Conservation (phyloP, 2,329 filamentous ascomycete species). For the Malbranchea cinnamomea region DNA sequence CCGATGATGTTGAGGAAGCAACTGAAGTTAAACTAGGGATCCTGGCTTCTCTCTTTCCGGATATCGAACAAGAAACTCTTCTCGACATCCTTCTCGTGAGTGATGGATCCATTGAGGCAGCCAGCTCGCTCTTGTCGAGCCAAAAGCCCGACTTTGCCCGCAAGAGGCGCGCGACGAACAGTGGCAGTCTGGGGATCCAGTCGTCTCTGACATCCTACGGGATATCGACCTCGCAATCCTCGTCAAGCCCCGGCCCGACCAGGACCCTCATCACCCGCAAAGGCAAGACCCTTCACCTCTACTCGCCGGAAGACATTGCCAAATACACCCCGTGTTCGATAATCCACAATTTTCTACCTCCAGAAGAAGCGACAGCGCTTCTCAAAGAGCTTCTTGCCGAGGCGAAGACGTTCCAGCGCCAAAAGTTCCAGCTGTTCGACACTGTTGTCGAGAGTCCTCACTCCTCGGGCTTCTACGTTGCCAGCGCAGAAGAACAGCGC, state of each 20-base stretch:
- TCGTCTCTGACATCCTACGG: constrained; percentile 41
- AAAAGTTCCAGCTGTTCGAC: constrained; percentile 76
- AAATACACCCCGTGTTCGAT: constrained; percentile 79
- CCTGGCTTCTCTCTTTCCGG: constrained; percentile 60
- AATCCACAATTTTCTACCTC: constrained; percentile 75
- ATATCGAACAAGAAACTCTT: constrained; percentile 47
- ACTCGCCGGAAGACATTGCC: constrained; percentile 65
- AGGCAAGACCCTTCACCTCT: constrained; percentile 72
- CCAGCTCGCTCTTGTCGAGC: constrained; percentile 40
- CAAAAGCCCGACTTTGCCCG: constrained; percentile 10
- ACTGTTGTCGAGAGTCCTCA: constrained; percentile 75
- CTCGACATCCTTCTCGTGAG: constrained; percentile 66
- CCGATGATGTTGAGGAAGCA: constrained; percentile 40
- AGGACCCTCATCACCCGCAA: constrained; percentile 48
- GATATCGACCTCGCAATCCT: neutral
- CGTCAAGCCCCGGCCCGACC: constrained; percentile 4
- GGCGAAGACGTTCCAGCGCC: constrained; percentile 52
- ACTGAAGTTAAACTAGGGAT: constrained; percentile 85
- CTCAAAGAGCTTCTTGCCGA: constrained; percentile 63
- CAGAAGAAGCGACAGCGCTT: constrained; percentile 55
- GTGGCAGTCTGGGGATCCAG: constrained; percentile 41
- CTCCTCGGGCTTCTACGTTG: constrained; percentile 70
- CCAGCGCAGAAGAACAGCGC: constrained; percentile 52
- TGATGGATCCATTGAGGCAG: constrained; percentile 58
- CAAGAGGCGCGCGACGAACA: constrained; percentile 23